phyloP scores from a whole-genome alignment of 768 basidiomycete species.

The Chiua virens region DNA sequence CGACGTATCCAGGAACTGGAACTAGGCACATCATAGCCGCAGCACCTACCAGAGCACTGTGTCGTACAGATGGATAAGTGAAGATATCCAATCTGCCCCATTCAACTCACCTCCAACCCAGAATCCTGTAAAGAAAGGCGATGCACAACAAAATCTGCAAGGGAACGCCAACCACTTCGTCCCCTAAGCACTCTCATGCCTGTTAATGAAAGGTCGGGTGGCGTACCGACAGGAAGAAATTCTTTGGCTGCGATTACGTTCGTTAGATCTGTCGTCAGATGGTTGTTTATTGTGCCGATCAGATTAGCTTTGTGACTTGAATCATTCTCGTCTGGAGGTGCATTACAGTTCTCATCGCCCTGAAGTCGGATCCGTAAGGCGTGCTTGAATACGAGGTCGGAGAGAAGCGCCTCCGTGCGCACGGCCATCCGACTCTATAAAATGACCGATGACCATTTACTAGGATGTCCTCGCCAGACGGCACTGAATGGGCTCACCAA shows the following conservation, averaged over 20 bases:
- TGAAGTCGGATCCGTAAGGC: constrained; percentile 53
- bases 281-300: constrained; percentile 76
- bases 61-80: too few relatives aligned
- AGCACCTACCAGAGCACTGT: constrained; percentile 60
- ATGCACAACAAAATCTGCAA: constrained; percentile 2
- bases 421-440: constrained; percentile 43
- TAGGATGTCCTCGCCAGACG: too few relatives aligned
- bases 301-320: constrained; percentile 44
- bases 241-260: constrained; percentile 14
- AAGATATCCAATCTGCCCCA: constrained; percentile 25
- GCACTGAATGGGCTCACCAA: constrained; percentile 8
- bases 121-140: constrained; percentile 3
- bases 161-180: constrained; percentile 4
- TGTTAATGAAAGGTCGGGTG: too few relatives aligned
- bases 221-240: constrained; percentile 3
- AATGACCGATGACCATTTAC: not conserved
- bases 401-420: constrained; percentile 51
- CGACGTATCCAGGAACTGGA: constrained; percentile 58
- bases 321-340: constrained; percentile 4
- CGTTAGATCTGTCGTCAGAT: constrained; percentile 51
- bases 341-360: too few relatives aligned
- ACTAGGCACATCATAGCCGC: constrained; percentile 48
- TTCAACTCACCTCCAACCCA: constrained; percentile 9
- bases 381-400: constrained; percentile 53
- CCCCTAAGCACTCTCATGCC: constrained; percentile 35